A percentile compares a stretch with the other conserved stretches of the same genome.
Evolutionary conservation across 495 filamentous ascomycete genomes (phyloP).

Genomic region (Cryomyces minteri): DNA sequence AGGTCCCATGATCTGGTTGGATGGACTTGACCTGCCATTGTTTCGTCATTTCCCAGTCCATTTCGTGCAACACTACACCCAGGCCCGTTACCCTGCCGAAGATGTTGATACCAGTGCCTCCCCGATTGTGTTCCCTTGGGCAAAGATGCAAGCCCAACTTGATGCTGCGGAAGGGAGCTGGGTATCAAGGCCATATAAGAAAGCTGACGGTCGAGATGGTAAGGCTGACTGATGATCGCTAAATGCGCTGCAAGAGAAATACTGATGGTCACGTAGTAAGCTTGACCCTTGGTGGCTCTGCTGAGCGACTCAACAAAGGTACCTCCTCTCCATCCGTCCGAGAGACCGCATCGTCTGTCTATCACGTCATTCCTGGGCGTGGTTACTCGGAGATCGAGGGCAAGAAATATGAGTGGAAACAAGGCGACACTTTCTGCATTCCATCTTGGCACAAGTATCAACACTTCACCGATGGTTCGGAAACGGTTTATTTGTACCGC

Average conservation of each 20-base stretch:
- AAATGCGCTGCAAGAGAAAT: too few species aligned
- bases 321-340: constrained; percentile 12
- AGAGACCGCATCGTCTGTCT: constrained; percentile 25
- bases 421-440: constrained; percentile 27
- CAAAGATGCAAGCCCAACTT: constrained; percentile 17
- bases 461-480: neutral
- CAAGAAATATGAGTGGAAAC: constrained; percentile 18
- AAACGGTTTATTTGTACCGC: constrained; percentile 20
- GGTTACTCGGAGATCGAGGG: constrained; percentile 19
- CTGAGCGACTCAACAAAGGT: constrained; percentile 19
- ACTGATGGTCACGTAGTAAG: constrained; percentile 1
- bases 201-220: neutral
- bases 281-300: constrained; percentile 22
- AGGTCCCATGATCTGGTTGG: constrained; percentile 34
- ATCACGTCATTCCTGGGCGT: constrained; percentile 24
- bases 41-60: constrained; percentile 29
- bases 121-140: constrained; percentile 26
- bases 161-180: constrained; percentile 7
- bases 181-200: neutral
- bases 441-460: constrained; percentile 19
- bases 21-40: constrained; percentile 27
- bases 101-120: constrained; percentile 19
- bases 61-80: constrained; percentile 27
- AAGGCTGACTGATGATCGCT: neutral
- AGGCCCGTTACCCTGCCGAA: constrained; percentile 24